Percentiles rank a stretch among this genome's conserved stretches.
Conservation (phyloP, 345 rosid species). For the Cardamine chenopodiifolia region DNA sequence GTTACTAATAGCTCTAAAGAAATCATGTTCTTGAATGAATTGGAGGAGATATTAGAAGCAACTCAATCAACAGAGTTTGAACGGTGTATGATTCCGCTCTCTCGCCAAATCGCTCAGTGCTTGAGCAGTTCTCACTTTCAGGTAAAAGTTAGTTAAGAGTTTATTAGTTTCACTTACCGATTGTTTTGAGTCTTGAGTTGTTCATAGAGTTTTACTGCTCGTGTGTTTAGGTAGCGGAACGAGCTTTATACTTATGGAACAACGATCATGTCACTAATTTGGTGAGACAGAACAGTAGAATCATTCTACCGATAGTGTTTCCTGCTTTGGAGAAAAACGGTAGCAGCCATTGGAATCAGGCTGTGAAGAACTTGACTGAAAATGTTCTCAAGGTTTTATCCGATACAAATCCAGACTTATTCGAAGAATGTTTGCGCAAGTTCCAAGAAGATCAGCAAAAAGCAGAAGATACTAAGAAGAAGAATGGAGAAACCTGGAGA, state of each 20-base stretch:
- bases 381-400: conserved; percentile 47
- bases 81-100: conserved; percentile 81
- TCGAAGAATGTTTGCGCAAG: conserved; percentile 44
- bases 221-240: conserved; percentile 45
- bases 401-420: conserved; percentile 43
- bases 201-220: conserved; percentile 15
- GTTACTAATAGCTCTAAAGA: conserved; percentile 91
- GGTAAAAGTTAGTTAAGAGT: conserved; percentile 45
- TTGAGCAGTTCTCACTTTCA: conserved; percentile 86
- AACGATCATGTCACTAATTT: conserved; percentile 44
- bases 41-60: conserved; percentile 88
- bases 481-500: conserved; percentile 52
- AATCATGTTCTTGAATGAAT: conserved; percentile 83
- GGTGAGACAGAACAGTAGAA: conserved; percentile 44
- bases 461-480: conserved; percentile 43
- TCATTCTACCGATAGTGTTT: conserved; percentile 44
- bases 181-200: conserved; percentile 17
- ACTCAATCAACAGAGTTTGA: conserved; percentile 82
- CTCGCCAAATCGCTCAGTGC: conserved; percentile 71
- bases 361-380: conserved; percentile 44
- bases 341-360: conserved; percentile 45
- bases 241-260: conserved; percentile 48
- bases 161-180: not conserved
- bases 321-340: conserved; percentile 46
- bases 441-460: conserved; percentile 45